These are phyloP conservation scores for Stephania cephalantha DNA, from an alignment of 164 flowering plant species.

Conservation along the genomic window DNA sequence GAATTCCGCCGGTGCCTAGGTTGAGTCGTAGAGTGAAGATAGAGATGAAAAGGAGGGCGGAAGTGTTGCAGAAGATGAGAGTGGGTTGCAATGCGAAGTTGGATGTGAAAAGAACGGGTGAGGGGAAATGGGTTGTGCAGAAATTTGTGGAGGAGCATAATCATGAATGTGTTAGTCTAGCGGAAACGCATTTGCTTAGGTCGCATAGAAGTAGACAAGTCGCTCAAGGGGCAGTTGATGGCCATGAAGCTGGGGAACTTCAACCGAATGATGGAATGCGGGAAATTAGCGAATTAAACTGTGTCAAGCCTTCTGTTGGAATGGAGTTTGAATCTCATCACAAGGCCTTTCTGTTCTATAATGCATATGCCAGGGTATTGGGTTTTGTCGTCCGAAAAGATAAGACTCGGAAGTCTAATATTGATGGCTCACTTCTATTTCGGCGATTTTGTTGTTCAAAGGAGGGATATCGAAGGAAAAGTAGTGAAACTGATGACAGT, in stretches of 20 bases:
- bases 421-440: conserved; percentile 17
- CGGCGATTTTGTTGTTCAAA: conserved; percentile 20
- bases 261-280: not conserved
- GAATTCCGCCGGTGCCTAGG: conserved; percentile 12
- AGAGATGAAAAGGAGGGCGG: conserved; percentile 13
- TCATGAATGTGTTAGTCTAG: conserved; percentile 20
- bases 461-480: conserved; percentile 19
- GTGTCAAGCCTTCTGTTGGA: conserved; percentile 14
- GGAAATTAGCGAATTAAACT: conserved; percentile 5
- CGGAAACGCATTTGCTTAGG: conserved; percentile 20
- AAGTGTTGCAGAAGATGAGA: conserved; percentile 16
- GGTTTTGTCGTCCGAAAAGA: conserved; percentile 18
- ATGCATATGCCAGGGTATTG: conserved; percentile 17
- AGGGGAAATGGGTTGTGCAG: conserved; percentile 20
- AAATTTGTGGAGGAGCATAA: conserved; percentile 20
- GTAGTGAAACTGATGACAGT: conserved; percentile 12
- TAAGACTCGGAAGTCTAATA: conserved; percentile 17
- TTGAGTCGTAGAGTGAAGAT: conserved; percentile 13
- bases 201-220: conserved; percentile 15
- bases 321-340: conserved; percentile 22
- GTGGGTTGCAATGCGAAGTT: conserved; percentile 19
- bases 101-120: conserved; percentile 14
- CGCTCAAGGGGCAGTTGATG: not conserved
- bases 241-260: conserved; percentile 6
- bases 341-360: conserved; percentile 17